Conservation (phyloP, 257 asterid genomes). For the Catharanthus roseus region DNA sequence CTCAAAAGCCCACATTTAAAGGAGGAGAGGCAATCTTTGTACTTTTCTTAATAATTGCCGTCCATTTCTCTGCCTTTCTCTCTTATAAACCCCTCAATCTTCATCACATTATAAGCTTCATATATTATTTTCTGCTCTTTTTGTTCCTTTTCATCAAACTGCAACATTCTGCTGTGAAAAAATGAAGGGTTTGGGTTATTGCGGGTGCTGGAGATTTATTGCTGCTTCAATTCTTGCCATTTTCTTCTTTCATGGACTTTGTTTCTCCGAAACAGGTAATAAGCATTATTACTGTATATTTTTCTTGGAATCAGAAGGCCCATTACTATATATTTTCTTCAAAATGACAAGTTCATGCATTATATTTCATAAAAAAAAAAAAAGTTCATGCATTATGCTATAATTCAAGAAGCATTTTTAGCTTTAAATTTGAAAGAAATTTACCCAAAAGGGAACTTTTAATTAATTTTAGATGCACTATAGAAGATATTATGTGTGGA, state of each 20-base stretch:
- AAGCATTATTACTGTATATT: neutral
- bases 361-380: too few relatives aligned
- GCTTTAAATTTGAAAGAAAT: too few relatives aligned
- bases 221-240: conserved; percentile 28
- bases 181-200: conserved; percentile 11
- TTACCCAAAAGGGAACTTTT: too few relatives aligned
- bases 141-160: neutral
- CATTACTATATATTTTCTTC: too few relatives aligned
- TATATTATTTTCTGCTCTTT: neutral
- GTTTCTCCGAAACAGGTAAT: conserved; percentile 45
- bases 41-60: conserved; percentile 9
- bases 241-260: conserved; percentile 41
- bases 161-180: neutral
- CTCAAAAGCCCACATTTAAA: too few relatives aligned
- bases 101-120: neutral
- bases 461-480: too few relatives aligned
- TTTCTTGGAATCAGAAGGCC: too few relatives aligned
- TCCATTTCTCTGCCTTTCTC: neutral
- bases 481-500: too few relatives aligned
- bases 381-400: too few relatives aligned
- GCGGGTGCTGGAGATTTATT: conserved; percentile 23
- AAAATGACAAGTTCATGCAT: too few relatives aligned
- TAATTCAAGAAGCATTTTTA: too few relatives aligned
- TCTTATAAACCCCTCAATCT: neutral
- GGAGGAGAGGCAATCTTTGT: conserved; percentile 11